Percentiles rank a stretch among this genome's conserved stretches.
Evolutionary conservation across 129 eudicot genomes (phyloP).

Genomic region (Escallonia rubra): DNA sequence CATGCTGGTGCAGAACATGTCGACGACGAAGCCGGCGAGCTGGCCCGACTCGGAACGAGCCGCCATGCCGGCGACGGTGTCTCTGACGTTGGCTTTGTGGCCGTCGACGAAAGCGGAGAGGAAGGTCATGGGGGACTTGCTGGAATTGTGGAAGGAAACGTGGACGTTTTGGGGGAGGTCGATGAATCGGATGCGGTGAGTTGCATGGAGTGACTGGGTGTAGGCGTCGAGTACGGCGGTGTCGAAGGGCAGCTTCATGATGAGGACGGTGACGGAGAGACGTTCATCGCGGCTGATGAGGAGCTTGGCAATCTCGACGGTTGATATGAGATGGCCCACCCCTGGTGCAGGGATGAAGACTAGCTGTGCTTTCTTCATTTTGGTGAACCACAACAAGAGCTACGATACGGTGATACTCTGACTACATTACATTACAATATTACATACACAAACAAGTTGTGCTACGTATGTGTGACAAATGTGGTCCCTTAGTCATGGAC

Average conservation of each 20-base stretch:
- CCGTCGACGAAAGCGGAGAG: background rate
- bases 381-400: no score
- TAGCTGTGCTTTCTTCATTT: slow-evolving; percentile 9
- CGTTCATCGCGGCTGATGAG: slow-evolving; percentile 14
- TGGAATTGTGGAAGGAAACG: background rate
- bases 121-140: background rate
- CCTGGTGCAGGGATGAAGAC: slow-evolving; percentile 34
- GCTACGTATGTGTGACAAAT: no score
- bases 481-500: no score
- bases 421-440: no score
- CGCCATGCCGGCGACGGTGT: background rate
- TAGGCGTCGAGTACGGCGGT: background rate
- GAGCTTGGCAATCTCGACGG: slow-evolving; percentile 28
- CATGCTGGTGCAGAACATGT: slow-evolving; percentile 28
- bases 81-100: background rate
- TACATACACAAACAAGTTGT: no score
- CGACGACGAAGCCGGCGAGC: slow-evolving; percentile 30
- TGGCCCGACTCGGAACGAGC: background rate
- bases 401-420: no score
- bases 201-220: background rate
- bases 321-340: slow-evolving; percentile 28
- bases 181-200: background rate
- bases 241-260: slow-evolving; percentile 19
- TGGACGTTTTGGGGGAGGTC: background rate
- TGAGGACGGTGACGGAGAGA: slow-evolving; percentile 25